Evolutionary conservation across 768 basidiomycete genomes (phyloP), one percentile per base, ranked within the genome.

Genomic region (Agrocybe praecox): DNA sequence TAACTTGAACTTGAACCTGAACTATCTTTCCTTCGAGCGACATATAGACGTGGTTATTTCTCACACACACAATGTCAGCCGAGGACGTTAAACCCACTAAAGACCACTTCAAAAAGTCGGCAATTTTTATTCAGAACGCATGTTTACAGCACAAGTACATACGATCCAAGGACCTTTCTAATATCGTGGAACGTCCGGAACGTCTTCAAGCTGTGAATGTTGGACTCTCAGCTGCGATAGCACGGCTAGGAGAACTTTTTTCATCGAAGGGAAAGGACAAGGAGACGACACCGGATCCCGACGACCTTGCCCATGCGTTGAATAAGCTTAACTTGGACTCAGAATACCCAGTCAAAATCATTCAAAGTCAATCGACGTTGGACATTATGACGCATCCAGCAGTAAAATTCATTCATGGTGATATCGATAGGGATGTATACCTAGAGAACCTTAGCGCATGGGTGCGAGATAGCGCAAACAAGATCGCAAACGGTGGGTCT

Each of bases 181-280:
- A 78, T 45, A 87, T 97, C 52, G 85, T 96, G n/a, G 96, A 98
- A 68, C 81, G 93, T 10, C 96, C 96, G 0, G 92, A 97, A 68
- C 85, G 96, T 21, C 75, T 98, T 23, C 83, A 88, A 48, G 95
- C 95, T 0, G 85, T 98, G 49, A 85, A 87, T 61, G 65, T 91
- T 5, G 96, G 96, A 1, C 78, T 97, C 8, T 81, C 94, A 2
- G 89, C 90, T 7, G 92, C 89, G 0, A 78, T 92, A 18, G 82
- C 94, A 7, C 83, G 89, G 48, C 72, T 94, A 4, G 89, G 92
- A 62, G 77, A 76, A 48, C 53, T 69, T 10, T 59, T 53, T 18
- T 19, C 21, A 11, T 42, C 53, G 32, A 49, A 46, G n/a, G 29
- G 23, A 19, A 33, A 55, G 15, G 47, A 36, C 11, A 48, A 8